These are phyloP conservation scores for Nicotiana attenuata DNA, from an alignment of 257 asterid species.

Conservation along the genomic window DNA sequence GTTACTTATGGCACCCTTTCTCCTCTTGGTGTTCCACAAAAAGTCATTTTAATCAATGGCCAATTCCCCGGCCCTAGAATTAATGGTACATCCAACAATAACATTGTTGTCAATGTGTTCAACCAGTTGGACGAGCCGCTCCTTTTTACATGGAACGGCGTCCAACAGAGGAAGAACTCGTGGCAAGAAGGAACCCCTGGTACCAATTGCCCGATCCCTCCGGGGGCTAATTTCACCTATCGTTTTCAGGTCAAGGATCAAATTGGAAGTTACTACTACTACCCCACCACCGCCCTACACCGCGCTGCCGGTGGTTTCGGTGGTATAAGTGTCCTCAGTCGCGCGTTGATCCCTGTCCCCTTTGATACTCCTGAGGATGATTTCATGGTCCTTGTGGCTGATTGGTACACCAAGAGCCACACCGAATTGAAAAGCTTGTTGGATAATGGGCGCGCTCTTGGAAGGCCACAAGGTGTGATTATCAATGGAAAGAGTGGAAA, in stretches of 20 bases:
- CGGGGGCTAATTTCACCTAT: constrained; percentile 42
- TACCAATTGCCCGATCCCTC: constrained; percentile 50
- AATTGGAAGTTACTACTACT: constrained; percentile 49
- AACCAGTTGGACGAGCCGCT: constrained; percentile 55
- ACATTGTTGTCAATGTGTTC: constrained; percentile 41
- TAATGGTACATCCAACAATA: constrained; percentile 22
- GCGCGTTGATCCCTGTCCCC: constrained; percentile 54
- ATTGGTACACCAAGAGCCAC: constrained; percentile 48
- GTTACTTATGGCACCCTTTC: constrained; percentile 39
- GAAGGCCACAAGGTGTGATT: constrained; percentile 35
- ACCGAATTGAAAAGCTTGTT: constrained; percentile 18
- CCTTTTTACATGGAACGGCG: constrained; percentile 52
- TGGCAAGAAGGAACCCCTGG: constrained; percentile 51
- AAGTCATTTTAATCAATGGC: constrained; percentile 43
- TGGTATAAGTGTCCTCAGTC: constrained; percentile 37
- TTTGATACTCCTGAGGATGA: constrained; percentile 46
- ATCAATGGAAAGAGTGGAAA: constrained; percentile 44
- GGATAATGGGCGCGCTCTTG: constrained; percentile 38
- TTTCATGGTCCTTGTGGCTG: constrained; percentile 37
- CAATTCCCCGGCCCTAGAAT: constrained; percentile 55
- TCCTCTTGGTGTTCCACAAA: constrained; percentile 43
- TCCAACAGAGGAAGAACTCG: constrained; percentile 55
- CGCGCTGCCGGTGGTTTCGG: constrained; percentile 62
- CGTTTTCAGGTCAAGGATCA: constrained; percentile 20
- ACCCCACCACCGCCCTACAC: constrained; percentile 48